phyloP scores from a whole-genome alignment of 2,329 filamentous ascomycete genomes.

The Atkinsonella hypoxylon region DNA sequence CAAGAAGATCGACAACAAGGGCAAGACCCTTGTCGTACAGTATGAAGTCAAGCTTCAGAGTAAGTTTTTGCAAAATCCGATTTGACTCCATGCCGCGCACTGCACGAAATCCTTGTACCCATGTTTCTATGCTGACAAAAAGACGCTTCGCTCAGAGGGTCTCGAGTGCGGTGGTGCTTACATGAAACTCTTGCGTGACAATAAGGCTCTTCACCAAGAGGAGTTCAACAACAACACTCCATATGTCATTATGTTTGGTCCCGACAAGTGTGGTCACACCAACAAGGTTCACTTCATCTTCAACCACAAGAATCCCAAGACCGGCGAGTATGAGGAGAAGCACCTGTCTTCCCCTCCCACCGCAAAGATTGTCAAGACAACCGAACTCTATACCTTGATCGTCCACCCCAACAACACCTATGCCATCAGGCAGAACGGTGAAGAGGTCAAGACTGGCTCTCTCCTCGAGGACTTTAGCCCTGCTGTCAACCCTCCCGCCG shows the following conservation, averaged over 20 bases:
- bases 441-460: slow-evolving; percentile 76
- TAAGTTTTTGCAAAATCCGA: slow-evolving; percentile 31
- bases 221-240: slow-evolving; percentile 97
- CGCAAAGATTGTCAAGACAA: slow-evolving; percentile 82
- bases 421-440: slow-evolving; percentile 82
- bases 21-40: slow-evolving; percentile 91
- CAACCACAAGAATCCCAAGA: slow-evolving; percentile 99
- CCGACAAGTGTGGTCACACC: slow-evolving; percentile 96
- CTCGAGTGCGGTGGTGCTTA: slow-evolving; percentile 98
- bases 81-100: not conserved
- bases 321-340: slow-evolving; percentile 99
- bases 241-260: slow-evolving; percentile 99
- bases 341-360: slow-evolving; percentile 76
- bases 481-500: slow-evolving; percentile 82
- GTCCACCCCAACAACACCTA: slow-evolving; percentile 95
- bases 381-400: slow-evolving; percentile 91
- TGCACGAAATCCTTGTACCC: not conserved
- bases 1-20: slow-evolving; percentile 94
- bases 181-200: slow-evolving; percentile 97
- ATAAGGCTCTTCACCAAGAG: slow-evolving; percentile 89
- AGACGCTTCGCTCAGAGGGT: slow-evolving; percentile 48
- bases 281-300: slow-evolving; percentile 99
- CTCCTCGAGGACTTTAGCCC: slow-evolving; percentile 90
- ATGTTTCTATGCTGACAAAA: not conserved
- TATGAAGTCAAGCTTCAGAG: slow-evolving; percentile 99